Conservation (phyloP, 202 grass and related monocot species). For the Cymbopogon flexuosus region DNA sequence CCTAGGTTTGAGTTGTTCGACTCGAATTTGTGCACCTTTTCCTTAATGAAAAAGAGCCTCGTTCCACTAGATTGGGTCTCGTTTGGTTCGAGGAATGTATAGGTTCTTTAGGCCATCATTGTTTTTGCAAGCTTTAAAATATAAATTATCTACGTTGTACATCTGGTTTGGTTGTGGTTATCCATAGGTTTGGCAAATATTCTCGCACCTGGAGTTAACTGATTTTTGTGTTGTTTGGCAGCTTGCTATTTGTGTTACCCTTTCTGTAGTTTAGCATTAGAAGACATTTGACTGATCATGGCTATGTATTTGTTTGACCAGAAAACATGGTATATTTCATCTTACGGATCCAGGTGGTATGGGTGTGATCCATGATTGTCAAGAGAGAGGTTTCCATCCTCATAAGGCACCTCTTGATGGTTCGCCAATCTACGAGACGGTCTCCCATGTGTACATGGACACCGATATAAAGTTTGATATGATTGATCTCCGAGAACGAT, state of each 20-base stretch:
- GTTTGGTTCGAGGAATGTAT: background rate
- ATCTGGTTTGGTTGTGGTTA: background rate
- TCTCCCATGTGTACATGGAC: conserved; percentile 94
- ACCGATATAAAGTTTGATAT: conserved; percentile 69
- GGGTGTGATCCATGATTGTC: conserved; percentile 81
- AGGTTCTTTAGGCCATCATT: conserved; percentile 4
- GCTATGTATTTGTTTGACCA: conserved; percentile 36
- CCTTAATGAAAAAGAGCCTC: background rate
- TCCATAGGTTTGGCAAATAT: conserved; percentile 3
- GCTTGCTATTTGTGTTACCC: background rate
- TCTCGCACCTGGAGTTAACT: background rate
- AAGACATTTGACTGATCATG: background rate
- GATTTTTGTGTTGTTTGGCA: background rate
- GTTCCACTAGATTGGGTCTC: background rate
- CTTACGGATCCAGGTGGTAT: conserved; percentile 88
- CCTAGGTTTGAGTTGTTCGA: background rate
- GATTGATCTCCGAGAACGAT: conserved; percentile 68
- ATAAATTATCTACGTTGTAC: background rate
- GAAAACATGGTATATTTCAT: conserved; percentile 98
- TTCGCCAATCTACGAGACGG: conserved; percentile 72
- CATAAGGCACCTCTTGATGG: conserved; percentile 80
- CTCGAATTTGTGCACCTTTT: background rate
- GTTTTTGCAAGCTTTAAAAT: conserved; percentile 7
- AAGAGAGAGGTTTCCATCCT: conserved; percentile 91
- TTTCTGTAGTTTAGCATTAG: conserved; percentile 12